These are phyloP conservation scores for Trichoderma gamsii DNA, from an alignment of 495 filamentous ascomycete species.

Conservation along the genomic window DNA sequence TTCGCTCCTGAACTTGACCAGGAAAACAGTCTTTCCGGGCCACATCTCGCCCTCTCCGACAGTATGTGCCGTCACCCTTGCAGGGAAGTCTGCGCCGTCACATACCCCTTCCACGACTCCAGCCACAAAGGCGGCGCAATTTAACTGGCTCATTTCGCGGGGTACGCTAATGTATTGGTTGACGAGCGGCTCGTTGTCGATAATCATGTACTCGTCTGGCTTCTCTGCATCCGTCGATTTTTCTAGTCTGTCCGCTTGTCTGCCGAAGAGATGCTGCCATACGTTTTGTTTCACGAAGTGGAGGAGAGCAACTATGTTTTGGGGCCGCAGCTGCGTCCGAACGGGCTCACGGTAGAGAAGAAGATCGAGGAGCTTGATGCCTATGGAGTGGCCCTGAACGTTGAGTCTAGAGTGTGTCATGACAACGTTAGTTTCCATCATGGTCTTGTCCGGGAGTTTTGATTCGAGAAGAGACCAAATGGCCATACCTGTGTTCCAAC, in stretches of 20 bases:
- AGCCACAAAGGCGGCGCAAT: conserved; percentile 92
- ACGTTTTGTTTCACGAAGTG: conserved; percentile 88
- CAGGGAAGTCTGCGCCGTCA: conserved; percentile 83
- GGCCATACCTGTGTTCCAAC: conserved; percentile 75
- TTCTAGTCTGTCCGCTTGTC: conserved; percentile 86
- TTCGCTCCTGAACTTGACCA: conserved; percentile 81
- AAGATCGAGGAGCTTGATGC: conserved; percentile 89
- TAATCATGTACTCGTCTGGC: conserved; percentile 95
- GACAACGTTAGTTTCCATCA: conserved; percentile 7
- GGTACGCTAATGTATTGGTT: conserved; percentile 90
- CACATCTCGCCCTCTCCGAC: conserved; percentile 74
- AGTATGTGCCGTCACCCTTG: conserved; percentile 86
- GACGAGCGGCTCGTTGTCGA: conserved; percentile 92
- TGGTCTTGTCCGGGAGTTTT: background rate
- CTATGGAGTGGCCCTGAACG: conserved; percentile 89
- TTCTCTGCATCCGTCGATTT: conserved; percentile 72
- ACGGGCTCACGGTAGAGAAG: conserved; percentile 72
- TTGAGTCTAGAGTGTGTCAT: conserved; percentile 60
- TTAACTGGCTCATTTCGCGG: conserved; percentile 90
- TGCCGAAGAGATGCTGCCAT: conserved; percentile 87
- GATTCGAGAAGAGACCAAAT: background rate
- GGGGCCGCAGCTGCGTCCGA: conserved; percentile 67
- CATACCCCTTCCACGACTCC: conserved; percentile 94
- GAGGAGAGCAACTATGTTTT: conserved; percentile 83
- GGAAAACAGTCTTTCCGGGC: conserved; percentile 91